phyloP scores from a whole-genome alignment of 2,329 filamentous ascomycete species.

The Fusarium verrucosum region DNA sequence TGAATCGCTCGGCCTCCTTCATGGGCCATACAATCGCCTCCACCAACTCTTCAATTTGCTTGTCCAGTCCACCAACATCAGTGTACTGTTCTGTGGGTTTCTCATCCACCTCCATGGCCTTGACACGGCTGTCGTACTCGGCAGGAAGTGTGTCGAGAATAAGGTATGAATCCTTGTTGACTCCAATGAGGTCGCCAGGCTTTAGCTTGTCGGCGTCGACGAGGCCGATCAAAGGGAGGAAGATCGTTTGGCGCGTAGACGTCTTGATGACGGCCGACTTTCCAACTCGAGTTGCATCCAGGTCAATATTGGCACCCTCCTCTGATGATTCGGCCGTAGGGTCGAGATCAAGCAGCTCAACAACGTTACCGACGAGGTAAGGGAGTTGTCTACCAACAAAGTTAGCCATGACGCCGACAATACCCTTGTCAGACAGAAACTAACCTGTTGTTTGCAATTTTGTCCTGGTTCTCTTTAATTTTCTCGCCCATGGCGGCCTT shows the following conservation, averaged over 20 bases:
- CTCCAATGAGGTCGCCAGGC: slow-evolving; percentile 94
- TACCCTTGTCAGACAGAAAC: slow-evolving; percentile 35
- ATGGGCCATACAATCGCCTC: slow-evolving; percentile 99
- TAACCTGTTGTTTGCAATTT: slow-evolving; percentile 98
- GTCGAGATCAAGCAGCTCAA: slow-evolving; percentile 95
- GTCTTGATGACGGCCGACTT: slow-evolving; percentile 99
- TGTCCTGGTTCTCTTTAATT: slow-evolving; percentile 98
- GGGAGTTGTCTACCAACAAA: slow-evolving; percentile 79
- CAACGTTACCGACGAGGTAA: slow-evolving; percentile 97
- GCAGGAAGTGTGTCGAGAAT: slow-evolving; percentile 96
- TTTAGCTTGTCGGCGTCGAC: slow-evolving; percentile 96
- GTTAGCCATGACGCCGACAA: background rate
- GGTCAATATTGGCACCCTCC: slow-evolving; percentile 97
- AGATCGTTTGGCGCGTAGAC: slow-evolving; percentile 97
- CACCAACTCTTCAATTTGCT: slow-evolving; percentile 98
- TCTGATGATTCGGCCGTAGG: slow-evolving; percentile 95
- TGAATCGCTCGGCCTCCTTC: slow-evolving; percentile 99
- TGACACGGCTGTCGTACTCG: slow-evolving; percentile 98
- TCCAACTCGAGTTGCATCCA: slow-evolving; percentile 94
- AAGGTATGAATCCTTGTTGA: slow-evolving; percentile 99
- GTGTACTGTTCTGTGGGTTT: slow-evolving; percentile 99
- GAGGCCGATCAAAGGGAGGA: slow-evolving; percentile 94
- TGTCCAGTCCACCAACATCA: slow-evolving; percentile 96
- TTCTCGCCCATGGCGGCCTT: slow-evolving; percentile 97
- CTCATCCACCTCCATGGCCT: slow-evolving; percentile 99